phyloP scores from a whole-genome alignment of 1,139 yeast genomes.

The Zhuliangozyma parablackwelliae region DNA sequence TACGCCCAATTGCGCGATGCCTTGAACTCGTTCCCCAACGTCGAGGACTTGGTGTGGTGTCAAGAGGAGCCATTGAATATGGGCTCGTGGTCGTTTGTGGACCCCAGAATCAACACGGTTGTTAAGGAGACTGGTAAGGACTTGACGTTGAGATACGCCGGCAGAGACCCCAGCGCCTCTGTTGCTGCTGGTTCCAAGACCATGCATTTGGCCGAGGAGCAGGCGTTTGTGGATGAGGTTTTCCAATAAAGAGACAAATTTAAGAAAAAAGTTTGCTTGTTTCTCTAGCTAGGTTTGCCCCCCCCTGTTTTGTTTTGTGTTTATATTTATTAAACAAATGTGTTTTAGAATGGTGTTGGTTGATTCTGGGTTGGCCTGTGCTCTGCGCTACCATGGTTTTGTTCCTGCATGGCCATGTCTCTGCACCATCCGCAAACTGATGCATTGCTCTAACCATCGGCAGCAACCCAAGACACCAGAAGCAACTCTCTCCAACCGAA shows the following conservation, averaged over 20 bases:
- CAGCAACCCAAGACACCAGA: too few species aligned
- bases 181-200: slow-evolving; percentile 97
- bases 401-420: too few species aligned
- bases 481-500: too few species aligned
- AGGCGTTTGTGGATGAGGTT: slow-evolving; percentile 76
- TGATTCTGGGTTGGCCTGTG: too few species aligned
- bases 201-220: slow-evolving; percentile 86
- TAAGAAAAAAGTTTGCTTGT: background rate
- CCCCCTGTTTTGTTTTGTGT: background rate
- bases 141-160: slow-evolving; percentile 73
- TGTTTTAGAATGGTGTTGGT: too few species aligned
- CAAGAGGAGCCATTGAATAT: slow-evolving; percentile 99
- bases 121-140: slow-evolving; percentile 71
- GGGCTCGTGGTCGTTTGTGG: slow-evolving; percentile 79
- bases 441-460: too few species aligned
- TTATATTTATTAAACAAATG: background rate
- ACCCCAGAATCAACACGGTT: slow-evolving; percentile 77
- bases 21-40: slow-evolving; percentile 72
- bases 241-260: slow-evolving; percentile 41
- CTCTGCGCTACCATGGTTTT: too few species aligned
- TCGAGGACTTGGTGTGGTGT: slow-evolving; percentile 90
- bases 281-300: background rate
- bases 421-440: too few species aligned
- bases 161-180: slow-evolving; percentile 97
- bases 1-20: slow-evolving; percentile 87